Conservation (phyloP, 2,329 filamentous ascomycete species). For the Hymenoscyphus fraxineus region DNA sequence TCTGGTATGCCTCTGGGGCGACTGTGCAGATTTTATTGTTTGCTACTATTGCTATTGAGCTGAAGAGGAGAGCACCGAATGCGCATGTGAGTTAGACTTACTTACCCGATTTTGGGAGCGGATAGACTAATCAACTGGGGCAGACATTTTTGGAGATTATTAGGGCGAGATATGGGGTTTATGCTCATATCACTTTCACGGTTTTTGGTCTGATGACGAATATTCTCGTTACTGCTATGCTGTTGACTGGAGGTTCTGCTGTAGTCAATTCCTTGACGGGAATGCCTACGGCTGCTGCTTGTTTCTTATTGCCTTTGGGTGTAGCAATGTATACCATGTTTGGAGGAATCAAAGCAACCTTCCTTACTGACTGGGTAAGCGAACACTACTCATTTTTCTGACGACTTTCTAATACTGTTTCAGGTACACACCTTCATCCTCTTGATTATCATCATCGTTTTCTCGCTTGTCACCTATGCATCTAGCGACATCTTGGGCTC, state of each 20-base stretch:
- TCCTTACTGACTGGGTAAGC: conserved; percentile 55
- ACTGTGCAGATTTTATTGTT: conserved; percentile 87
- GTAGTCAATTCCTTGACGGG: conserved; percentile 70
- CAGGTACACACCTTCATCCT: conserved; percentile 76
- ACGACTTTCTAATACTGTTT: conserved; percentile 50
- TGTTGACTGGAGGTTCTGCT: conserved; percentile 78
- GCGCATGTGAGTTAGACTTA: conserved; percentile 53
- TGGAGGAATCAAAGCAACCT: conserved; percentile 81
- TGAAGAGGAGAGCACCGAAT: conserved; percentile 83
- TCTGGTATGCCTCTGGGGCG: conserved; percentile 66
- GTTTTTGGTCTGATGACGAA: conserved; percentile 81
- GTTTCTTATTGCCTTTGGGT: conserved; percentile 76
- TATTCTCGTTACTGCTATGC: conserved; percentile 83
- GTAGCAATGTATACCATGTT: conserved; percentile 77
- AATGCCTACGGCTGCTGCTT: conserved; percentile 74
- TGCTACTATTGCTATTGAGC: conserved; percentile 82
- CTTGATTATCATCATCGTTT: conserved; percentile 80
- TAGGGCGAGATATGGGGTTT: conserved; percentile 70
- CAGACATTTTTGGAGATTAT: conserved; percentile 76
- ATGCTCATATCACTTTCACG: conserved; percentile 74
- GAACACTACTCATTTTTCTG: background rate
- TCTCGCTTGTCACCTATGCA: conserved; percentile 77
- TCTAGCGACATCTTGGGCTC: conserved; percentile 70
- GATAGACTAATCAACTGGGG: background rate
- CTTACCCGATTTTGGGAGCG: background rate